Evolutionary conservation across 2,329 filamentous ascomycete species (phyloP).

Genomic region (Ascomycota sp.): DNA sequence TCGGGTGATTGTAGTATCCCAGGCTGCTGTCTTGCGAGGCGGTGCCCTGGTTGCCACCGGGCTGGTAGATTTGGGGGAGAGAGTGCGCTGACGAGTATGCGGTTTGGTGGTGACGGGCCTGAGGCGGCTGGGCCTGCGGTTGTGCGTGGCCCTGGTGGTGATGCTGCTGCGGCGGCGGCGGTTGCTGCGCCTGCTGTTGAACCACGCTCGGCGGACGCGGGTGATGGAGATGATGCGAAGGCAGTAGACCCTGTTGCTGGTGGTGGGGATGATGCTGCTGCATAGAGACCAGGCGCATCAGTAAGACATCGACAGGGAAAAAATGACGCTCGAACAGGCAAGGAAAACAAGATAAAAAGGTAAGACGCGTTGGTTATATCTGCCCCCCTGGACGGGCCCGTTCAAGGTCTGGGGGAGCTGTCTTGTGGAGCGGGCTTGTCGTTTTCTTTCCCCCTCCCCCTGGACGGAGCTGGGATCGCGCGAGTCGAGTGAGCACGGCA

Average conservation of each 20-base stretch:
- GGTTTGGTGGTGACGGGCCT: slow-evolving; percentile 38
- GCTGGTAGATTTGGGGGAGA: slow-evolving; percentile 46
- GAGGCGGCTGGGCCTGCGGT: slow-evolving; percentile 36
- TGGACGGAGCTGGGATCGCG: slow-evolving; percentile 25
- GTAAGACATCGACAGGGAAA: slow-evolving; percentile 20
- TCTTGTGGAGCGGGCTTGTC: slow-evolving; percentile 15
- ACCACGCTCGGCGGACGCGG: slow-evolving; percentile 53
- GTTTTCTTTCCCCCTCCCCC: slow-evolving; percentile 10
- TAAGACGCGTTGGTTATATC: slow-evolving; percentile 30
- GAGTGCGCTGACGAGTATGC: slow-evolving; percentile 50
- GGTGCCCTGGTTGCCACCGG: slow-evolving; percentile 34
- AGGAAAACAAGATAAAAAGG: slow-evolving; percentile 17
- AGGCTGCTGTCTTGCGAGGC: slow-evolving; percentile 45
- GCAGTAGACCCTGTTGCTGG: slow-evolving; percentile 50
- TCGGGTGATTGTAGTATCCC: slow-evolving; percentile 59
- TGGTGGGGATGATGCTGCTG: slow-evolving; percentile 65
- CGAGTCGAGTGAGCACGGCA: slow-evolving; percentile 25
- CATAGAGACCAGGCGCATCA: slow-evolving; percentile 41
- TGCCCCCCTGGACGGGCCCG: slow-evolving; percentile 20
- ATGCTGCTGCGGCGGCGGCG: slow-evolving; percentile 2
- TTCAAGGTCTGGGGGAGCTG: slow-evolving; percentile 23
- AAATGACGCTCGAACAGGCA: slow-evolving; percentile 14
- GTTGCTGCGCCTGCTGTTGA: slow-evolving; percentile 36
- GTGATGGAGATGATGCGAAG: slow-evolving; percentile 46
- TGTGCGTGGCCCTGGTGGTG: slow-evolving; percentile 36